Evolutionary conservation across 192 early-diverging fungal genomes (phyloP).

Genomic region (Mortierella antarctica): DNA sequence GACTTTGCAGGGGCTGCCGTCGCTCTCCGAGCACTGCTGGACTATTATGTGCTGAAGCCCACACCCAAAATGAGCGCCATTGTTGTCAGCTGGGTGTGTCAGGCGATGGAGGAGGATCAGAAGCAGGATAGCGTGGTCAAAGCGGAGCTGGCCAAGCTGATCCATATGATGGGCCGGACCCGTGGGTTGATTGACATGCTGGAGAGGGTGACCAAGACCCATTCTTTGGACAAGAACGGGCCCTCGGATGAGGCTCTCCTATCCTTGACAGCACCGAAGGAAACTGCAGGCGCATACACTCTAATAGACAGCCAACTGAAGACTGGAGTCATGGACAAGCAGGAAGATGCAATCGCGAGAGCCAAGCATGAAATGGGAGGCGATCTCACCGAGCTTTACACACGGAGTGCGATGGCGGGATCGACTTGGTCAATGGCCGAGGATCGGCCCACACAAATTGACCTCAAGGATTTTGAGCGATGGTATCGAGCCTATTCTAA

Average conservation of each 20-base stretch:
- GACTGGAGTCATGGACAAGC: neutral
- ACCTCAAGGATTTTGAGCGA: constrained; percentile 40
- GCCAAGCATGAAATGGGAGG: constrained; percentile 45
- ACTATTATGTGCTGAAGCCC: constrained; percentile 24
- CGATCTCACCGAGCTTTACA: constrained; percentile 30
- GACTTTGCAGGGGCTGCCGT: constrained; percentile 36
- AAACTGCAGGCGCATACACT: too few species aligned
- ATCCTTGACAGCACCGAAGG: too few species aligned
- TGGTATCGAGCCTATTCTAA: constrained; percentile 34
- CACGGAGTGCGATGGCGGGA: constrained; percentile 8
- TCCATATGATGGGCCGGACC: constrained; percentile 19
- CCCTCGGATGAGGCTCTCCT: neutral
- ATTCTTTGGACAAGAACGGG: too few species aligned
- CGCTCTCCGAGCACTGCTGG: constrained; percentile 22
- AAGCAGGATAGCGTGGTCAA: constrained; percentile 5
- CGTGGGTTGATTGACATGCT: constrained; percentile 37
- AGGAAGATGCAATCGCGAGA: neutral
- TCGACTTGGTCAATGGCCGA: constrained; percentile 16
- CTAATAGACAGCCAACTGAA: too few species aligned
- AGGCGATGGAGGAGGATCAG: constrained; percentile 13
- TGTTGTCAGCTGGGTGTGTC: constrained; percentile 25
- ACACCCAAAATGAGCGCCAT: constrained; percentile 49
- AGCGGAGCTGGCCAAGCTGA: constrained; percentile 21
- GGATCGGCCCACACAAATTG: constrained; percentile 6
- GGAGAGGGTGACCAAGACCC: constrained; percentile 14